Evolutionary conservation across 352 stramenopile genomes (phyloP).

Genomic region (Phytopythium sindhum): DNA sequence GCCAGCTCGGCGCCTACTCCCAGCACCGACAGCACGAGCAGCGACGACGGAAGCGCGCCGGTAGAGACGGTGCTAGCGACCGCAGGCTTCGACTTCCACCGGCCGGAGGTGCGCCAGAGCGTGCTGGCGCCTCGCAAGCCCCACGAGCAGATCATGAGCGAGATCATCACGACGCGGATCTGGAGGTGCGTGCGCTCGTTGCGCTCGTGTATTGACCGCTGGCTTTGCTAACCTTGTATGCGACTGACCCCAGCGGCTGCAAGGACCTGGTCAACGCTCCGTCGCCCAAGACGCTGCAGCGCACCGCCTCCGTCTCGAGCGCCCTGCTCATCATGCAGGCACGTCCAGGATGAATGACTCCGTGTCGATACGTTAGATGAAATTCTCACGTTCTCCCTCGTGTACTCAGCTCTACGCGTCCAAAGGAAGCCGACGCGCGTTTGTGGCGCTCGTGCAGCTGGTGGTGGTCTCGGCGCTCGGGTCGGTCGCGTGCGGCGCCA

Average conservation of each 20-base stretch:
- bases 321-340: conserved; percentile 69
- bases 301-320: conserved; percentile 65
- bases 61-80: conserved; percentile 13
- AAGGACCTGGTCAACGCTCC: conserved; percentile 60
- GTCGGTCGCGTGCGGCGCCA: conserved; percentile 56
- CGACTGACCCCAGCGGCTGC: conserved; percentile 26
- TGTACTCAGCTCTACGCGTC: conserved; percentile 56
- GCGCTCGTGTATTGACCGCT: background rate
- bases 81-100: conserved; percentile 74
- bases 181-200: conserved; percentile 24
- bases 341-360: background rate
- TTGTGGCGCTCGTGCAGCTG: conserved; percentile 60
- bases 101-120: conserved; percentile 22
- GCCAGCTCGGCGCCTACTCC: background rate
- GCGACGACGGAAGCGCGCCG: background rate
- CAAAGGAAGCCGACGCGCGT: conserved; percentile 49
- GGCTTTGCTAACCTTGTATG: background rate
- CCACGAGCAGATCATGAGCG: conserved; percentile 47
- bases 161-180: conserved; percentile 63
- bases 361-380: background rate
- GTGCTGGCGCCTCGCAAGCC: conserved; percentile 21
- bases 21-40: background rate
- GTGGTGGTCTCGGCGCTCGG: conserved; percentile 53
- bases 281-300: conserved; percentile 53
- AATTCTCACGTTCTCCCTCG: background rate